Percentiles rank a stretch among this genome's conserved stretches.
These are phyloP conservation scores for Vitis hybrid DNA, from an alignment of 177 flowering plant species.

Conservation along the genomic window DNA sequence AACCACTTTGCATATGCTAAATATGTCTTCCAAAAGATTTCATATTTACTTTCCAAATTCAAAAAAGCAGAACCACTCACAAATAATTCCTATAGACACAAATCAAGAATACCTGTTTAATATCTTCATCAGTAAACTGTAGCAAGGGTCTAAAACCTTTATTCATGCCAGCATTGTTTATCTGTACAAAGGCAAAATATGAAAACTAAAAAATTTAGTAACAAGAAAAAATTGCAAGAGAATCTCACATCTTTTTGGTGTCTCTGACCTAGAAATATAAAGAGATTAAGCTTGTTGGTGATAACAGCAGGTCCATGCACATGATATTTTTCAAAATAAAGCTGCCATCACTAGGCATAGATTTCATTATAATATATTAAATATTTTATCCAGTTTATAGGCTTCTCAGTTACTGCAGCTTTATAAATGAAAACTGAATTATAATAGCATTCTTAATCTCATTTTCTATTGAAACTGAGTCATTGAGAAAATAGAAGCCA, in stretches of 20 bases:
- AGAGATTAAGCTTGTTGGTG: no score
- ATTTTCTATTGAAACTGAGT: neutral
- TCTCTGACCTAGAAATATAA: neutral
- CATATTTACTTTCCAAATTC: no score
- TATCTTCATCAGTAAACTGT: constrained; percentile 84
- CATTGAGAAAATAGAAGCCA: neutral
- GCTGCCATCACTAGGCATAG: no score
- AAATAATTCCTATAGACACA: neutral
- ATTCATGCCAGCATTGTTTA: constrained; percentile 93
- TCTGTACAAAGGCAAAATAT: constrained; percentile 40
- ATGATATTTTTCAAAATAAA: no score
- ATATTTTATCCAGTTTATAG: no score
- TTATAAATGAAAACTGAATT: no score
- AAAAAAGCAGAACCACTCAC: neutral
- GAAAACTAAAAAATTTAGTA: constrained; percentile 2
- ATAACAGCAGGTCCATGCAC: no score
- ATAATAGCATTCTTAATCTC: no score
- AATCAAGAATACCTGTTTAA: constrained; percentile 60
- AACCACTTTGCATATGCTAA: no score
- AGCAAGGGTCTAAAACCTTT: constrained; percentile 94
- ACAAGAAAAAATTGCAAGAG: neutral
- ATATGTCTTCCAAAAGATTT: no score
- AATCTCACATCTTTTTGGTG: neutral
- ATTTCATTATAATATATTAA: no score
- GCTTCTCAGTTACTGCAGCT: no score